Evolutionary conservation across 345 rosid genomes (phyloP), one percentile per base, ranked within the genome.

Genomic region (Cardamine chenopodiifolia): DNA sequence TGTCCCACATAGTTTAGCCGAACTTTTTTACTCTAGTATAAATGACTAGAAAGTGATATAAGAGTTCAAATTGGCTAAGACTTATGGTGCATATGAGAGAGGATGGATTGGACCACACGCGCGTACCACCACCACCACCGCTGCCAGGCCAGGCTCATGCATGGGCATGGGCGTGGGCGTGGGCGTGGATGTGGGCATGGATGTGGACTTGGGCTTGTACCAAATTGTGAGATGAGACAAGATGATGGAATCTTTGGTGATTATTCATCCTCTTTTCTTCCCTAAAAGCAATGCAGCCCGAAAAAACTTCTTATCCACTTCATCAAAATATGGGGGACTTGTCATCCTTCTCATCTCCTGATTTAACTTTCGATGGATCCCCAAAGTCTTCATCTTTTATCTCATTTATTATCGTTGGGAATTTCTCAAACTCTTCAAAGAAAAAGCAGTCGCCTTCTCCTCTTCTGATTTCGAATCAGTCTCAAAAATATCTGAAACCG

Each of bases 401-500:
- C 2, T 82, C 72, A 48, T 48, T 76, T 78, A 80, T 79, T 34
- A 67, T 75, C 8, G 76, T 76, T 11, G n/a, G 89, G 40, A 95
- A 87, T 60, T 89, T 92, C 31, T 89, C 94, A 23, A 95, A 90
- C 71, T 78, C 84, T 8, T 87, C 86, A 83, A n/a, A 92, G 64
- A 82, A 86, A 89, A 39, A 92, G 89, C 14, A 84, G 87, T 6
- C 73, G 81, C 75, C 50, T 58, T 80, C 70, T 82, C 82, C 0
- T 76, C 71, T 18, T 92, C 97, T 52, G 82, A 28, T 23, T 86
- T 94, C 1, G 91, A 85, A 61, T 95, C 96, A 0, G 94, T 90
- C 87, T 86, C 94, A 26, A 92, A 95, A 52, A 95, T 85, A 76
- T 94, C 98, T 0, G 97, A 89, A 28, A 94, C 96, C 1, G 93